Evolutionary conservation across 305 asterid genomes (phyloP).

Genomic region (Andrographis paniculata): DNA sequence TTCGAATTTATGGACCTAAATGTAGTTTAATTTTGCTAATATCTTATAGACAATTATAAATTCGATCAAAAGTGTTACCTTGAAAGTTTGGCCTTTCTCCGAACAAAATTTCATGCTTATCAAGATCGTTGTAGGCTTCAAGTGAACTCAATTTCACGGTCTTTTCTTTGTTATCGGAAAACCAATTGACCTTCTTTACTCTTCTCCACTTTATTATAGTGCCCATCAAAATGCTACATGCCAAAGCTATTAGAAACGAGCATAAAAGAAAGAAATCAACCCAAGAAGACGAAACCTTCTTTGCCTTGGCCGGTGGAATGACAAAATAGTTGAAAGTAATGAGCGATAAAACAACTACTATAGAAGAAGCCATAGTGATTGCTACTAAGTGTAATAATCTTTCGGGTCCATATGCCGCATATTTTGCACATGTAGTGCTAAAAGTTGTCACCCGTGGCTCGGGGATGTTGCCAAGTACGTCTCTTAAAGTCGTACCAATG

Average conservation of each 20-base stretch:
- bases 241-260: conserved; percentile 43
- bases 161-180: conserved; percentile 26
- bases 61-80: conserved; percentile 43
- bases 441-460: conserved; percentile 26
- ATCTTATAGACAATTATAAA: no score
- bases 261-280: conserved; percentile 43
- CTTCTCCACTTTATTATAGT: conserved; percentile 40
- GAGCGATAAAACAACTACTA: conserved; percentile 37
- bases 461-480: conserved; percentile 30
- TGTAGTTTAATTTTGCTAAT: no score
- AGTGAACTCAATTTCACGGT: conserved; percentile 19
- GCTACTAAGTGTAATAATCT: conserved; percentile 31
- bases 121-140: conserved; percentile 31
- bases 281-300: conserved; percentile 39
- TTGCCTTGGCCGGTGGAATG: conserved; percentile 23
- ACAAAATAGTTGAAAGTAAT: conserved; percentile 38
- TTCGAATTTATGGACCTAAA: no score
- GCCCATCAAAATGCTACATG: conserved; percentile 30
- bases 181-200: conserved; percentile 23
- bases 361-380: conserved; percentile 31
- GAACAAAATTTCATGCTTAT: conserved; percentile 52
- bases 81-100: conserved; percentile 68
- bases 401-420: conserved; percentile 44
- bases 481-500: conserved; percentile 31
- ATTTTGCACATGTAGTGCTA: conserved; percentile 22